Evolutionary conservation across 2,329 filamentous ascomycete species (phyloP), one percentile per base, ranked within the genome.

Genomic region (Zalaria obscura): DNA sequence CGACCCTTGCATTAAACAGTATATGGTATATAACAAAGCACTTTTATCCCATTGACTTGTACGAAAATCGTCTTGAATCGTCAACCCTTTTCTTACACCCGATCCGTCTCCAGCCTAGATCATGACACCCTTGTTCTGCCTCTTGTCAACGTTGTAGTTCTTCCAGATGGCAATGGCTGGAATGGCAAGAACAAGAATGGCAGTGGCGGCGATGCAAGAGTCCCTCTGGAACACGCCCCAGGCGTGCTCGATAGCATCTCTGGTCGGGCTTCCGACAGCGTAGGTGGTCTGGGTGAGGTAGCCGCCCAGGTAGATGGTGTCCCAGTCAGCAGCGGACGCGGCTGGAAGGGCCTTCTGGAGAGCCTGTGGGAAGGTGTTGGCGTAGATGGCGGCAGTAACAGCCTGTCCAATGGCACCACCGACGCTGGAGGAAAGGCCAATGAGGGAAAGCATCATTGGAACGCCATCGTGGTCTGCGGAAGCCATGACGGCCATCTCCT

Each of bases 401-500:
- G 52, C 47, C 27, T 49, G 47, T 4, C 52, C 52, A 31, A 55
- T 54, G 8, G 52, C 50, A 7, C 52, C 52, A 26, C 52, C 52
- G 32, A 55, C 45, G 27, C 48, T 53, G 2, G 54, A 51, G 34
- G 57, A 55, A 7, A 63, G 48, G 18, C 45, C 41, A 4, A 57
- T 50, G 9, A 63, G 46, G 7, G 61, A 58, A n/a, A 64, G 52
- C 0, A 54, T 55, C 1, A 55, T 50, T 9, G 62, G 59, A 11
- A 60, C 50, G 39, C 59, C 52, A 40, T 50, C 49, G 31, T 47
- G 49, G n/a, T 52, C 52, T 3, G 49, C 48, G 2, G 54, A 52
- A 5, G 55, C 64, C 56, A 78, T 71, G 34, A 78, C 68, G 4
- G 73, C 72, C 48, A 80, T 69, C 45, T 79, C 69, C 47, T 72